Conservation (phyloP, 2,329 filamentous ascomycete species). For the Septoria linicola region DNA sequence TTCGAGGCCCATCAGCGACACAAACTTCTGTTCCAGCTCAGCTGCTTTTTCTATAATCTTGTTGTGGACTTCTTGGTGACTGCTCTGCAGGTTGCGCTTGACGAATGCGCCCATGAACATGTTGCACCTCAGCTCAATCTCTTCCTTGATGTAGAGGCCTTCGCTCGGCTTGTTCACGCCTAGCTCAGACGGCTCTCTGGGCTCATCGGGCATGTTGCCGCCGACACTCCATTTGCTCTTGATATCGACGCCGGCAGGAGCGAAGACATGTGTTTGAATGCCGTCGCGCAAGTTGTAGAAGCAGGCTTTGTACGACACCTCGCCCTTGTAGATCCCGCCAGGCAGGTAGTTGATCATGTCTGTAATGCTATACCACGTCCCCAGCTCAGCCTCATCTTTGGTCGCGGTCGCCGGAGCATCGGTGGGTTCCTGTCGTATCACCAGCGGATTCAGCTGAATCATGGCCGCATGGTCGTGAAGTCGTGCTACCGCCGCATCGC, state of each 20-base stretch:
- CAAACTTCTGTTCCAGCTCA: constrained; percentile 7
- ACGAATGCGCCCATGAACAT: constrained; percentile 73
- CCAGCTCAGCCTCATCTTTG: constrained; percentile 65
- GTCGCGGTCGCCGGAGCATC: constrained; percentile 64
- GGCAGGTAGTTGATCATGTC: constrained; percentile 76
- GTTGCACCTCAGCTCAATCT: constrained; percentile 80
- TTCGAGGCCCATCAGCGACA: not conserved
- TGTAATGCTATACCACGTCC: constrained; percentile 75
- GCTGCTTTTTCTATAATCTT: constrained; percentile 30
- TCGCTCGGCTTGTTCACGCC: constrained; percentile 57
- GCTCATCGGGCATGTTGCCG: constrained; percentile 70
- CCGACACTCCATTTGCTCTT: constrained; percentile 80
- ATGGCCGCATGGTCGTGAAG: constrained; percentile 77
- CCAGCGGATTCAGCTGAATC: constrained; percentile 84
- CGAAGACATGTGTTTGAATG: constrained; percentile 79
- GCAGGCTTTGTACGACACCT: constrained; percentile 74
- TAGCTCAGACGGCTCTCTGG: constrained; percentile 62
- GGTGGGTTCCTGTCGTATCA: constrained; percentile 69
- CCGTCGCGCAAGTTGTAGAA: constrained; percentile 73
- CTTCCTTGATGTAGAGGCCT: constrained; percentile 80
- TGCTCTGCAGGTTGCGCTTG: constrained; percentile 76
- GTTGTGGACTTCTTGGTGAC: constrained; percentile 69
- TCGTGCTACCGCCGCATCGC: constrained; percentile 69
- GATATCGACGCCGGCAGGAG: constrained; percentile 77
- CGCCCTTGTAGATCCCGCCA: constrained; percentile 61